Evolutionary conservation across 2,329 filamentous ascomycete genomes (phyloP).

Genomic region (Penicillium sp.): DNA sequence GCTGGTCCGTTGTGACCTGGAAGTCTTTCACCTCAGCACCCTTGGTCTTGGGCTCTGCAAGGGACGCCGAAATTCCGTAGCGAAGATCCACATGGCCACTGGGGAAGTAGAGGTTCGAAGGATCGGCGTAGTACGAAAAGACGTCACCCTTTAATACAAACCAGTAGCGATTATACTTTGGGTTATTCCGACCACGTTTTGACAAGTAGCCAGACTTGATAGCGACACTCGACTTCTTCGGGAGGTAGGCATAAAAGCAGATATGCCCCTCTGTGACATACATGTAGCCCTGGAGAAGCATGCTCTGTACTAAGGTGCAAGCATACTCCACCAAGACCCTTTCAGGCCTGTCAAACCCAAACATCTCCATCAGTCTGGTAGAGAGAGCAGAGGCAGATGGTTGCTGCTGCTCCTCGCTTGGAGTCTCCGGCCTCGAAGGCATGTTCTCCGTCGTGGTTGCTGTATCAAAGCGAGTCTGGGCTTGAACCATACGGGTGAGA

Average conservation of each 20-base stretch:
- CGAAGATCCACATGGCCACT: conserved; percentile 86
- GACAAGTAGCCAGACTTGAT: conserved; percentile 83
- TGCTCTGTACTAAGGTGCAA: conserved; percentile 88
- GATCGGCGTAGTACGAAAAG: conserved; percentile 79
- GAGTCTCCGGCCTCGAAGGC: conserved; percentile 27
- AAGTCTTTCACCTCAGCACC: conserved; percentile 71
- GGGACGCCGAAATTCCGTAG: conserved; percentile 80
- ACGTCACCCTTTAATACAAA: conserved; percentile 90
- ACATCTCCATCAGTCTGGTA: conserved; percentile 73
- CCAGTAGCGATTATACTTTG: conserved; percentile 86
- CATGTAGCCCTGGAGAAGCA: conserved; percentile 88
- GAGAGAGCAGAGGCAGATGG: conserved; percentile 57
- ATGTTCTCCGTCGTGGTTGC: conserved; percentile 17
- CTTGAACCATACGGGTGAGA: conserved; percentile 73
- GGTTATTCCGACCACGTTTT: conserved; percentile 84
- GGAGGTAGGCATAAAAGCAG: conserved; percentile 96
- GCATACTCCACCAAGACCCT: conserved; percentile 87
- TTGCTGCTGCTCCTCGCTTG: conserved; percentile 51
- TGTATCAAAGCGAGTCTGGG: conserved; percentile 56
- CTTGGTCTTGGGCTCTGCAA: conserved; percentile 65
- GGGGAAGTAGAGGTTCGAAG: conserved; percentile 84
- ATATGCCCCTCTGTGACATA: conserved; percentile 92
- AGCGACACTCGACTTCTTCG: conserved; percentile 75
- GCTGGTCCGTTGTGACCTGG: conserved; percentile 72
- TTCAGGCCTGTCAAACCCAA: conserved; percentile 74